phyloP scores from a whole-genome alignment of 768 basidiomycete species.

The Tylopilus sp. region DNA sequence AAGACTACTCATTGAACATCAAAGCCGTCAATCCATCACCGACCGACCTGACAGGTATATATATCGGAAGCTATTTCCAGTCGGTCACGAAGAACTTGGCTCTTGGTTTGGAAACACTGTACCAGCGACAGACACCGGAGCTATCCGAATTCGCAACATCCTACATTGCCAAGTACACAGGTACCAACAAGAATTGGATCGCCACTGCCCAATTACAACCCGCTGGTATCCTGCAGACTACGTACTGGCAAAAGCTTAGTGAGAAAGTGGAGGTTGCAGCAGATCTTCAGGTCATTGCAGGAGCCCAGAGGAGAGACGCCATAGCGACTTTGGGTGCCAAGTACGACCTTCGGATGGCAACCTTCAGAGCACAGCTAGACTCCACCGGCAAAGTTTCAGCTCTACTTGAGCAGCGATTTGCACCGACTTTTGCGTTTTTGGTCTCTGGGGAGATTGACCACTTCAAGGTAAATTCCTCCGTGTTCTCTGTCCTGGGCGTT shows the following conservation, averaged over 20 bases:
- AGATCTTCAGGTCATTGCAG: conserved; percentile 80
- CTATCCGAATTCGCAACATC: conserved; percentile 68
- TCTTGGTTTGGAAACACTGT: conserved; percentile 79
- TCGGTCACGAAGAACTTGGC: conserved; percentile 89
- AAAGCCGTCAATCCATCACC: conserved; percentile 93
- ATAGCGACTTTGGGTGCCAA: conserved; percentile 93
- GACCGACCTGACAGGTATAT: conserved; percentile 85
- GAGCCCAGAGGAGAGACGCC: conserved; percentile 81
- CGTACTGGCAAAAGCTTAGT: conserved; percentile 94
- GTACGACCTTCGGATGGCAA: conserved; percentile 91
- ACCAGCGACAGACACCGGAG: conserved; percentile 74
- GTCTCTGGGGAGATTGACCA: conserved; percentile 98
- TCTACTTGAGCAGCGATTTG: conserved; percentile 92
- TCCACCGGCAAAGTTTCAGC: conserved; percentile 95
- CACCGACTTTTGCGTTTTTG: conserved; percentile 91
- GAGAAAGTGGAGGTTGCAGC: conserved; percentile 98
- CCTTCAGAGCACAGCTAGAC: conserved; percentile 93
- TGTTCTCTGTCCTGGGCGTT: not conserved
- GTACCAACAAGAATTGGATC: conserved; percentile 77
- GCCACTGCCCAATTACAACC: conserved; percentile 89
- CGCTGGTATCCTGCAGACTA: conserved; percentile 79
- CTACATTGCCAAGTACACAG: conserved; percentile 78
- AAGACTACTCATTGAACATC: conserved; percentile 79
- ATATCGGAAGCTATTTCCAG: conserved; percentile 88
- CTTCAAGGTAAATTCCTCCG: conserved; percentile 68